phyloP scores from a whole-genome alignment of 164 flowering plant genomes.

The Aristolochia fimbriata region DNA sequence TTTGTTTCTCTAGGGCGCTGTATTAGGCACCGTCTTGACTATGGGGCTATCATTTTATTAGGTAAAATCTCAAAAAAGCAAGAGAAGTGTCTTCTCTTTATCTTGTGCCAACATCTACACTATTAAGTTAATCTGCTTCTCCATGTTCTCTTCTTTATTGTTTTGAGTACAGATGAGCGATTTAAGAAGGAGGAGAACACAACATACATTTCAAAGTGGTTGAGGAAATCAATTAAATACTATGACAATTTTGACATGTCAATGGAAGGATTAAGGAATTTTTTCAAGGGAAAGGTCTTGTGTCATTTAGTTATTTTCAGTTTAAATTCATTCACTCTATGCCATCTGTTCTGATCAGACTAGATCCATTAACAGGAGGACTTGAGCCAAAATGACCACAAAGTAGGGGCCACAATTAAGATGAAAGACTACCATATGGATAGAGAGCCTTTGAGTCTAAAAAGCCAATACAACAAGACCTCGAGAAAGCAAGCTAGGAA shows the following conservation, averaged over 20 bases:
- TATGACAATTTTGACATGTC: conserved; percentile 53
- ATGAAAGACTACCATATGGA: conserved; percentile 16
- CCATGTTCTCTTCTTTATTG: neutral
- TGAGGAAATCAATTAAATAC: conserved; percentile 62
- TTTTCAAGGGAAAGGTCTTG: conserved; percentile 53
- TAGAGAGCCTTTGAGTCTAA: conserved; percentile 11
- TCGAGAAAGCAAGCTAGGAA: conserved; percentile 22
- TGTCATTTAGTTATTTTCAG: neutral
- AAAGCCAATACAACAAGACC: conserved; percentile 10
- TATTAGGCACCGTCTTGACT: conserved; percentile 78
- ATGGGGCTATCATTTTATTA: conserved; percentile 87
- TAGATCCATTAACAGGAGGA: conserved; percentile 34
- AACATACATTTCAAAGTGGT: conserved; percentile 79
- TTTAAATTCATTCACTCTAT: neutral
- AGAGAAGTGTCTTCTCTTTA: neutral
- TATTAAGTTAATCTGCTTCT: neutral
- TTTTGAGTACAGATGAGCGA: conserved; percentile 64
- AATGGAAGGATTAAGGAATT: conserved; percentile 45
- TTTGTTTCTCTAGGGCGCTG: conserved; percentile 63
- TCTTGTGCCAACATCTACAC: too few relatives aligned
- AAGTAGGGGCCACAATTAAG: neutral
- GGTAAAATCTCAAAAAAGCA: conserved; percentile 28
- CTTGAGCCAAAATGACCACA: conserved; percentile 16
- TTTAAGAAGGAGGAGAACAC: conserved; percentile 58
- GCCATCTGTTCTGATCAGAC: neutral